Percentiles rank a stretch among this genome's conserved stretches.
Evolutionary conservation across 1,139 yeast species (phyloP).

Genomic region (Pichia sp.): DNA sequence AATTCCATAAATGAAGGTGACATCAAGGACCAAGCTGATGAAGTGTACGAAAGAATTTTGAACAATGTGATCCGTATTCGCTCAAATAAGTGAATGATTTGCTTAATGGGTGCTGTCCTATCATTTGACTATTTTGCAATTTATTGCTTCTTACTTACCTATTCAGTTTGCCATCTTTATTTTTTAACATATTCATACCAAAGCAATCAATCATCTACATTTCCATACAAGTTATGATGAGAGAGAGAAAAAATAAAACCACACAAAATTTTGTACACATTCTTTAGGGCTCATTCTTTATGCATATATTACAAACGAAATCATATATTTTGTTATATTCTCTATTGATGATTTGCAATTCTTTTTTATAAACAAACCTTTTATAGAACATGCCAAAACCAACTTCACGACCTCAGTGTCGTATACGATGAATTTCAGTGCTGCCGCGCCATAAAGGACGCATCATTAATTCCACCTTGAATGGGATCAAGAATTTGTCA

Average conservation of each 20-base stretch:
- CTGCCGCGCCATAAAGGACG: not conserved
- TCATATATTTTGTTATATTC: not conserved
- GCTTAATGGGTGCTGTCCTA: no score
- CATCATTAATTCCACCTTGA: not conserved
- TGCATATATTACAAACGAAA: not conserved
- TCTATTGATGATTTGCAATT: not conserved
- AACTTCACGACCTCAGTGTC: not conserved
- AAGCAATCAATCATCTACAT: no score
- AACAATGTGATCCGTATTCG: slow-evolving; percentile 65
- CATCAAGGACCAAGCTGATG: slow-evolving; percentile 43
- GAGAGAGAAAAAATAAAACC: not conserved
- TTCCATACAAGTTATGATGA: no score
- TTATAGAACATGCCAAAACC: not conserved
- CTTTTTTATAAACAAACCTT: not conserved
- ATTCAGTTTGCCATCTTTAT: no score
- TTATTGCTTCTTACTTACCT: no score
- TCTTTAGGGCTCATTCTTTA: not conserved
- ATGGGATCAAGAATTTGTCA: not conserved
- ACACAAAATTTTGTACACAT: not conserved
- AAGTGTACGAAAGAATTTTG: slow-evolving; percentile 65
- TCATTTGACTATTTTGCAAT: no score
- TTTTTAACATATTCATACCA: not conserved
- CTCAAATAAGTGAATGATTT: slow-evolving; percentile 37
- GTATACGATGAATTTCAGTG: not conserved
- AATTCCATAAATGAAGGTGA: slow-evolving; percentile 23